Evolutionary conservation across 208 protist genomes (phyloP), one percentile per base, ranked within the genome.

Genomic region (Herpetomonas samuelpessoai): DNA sequence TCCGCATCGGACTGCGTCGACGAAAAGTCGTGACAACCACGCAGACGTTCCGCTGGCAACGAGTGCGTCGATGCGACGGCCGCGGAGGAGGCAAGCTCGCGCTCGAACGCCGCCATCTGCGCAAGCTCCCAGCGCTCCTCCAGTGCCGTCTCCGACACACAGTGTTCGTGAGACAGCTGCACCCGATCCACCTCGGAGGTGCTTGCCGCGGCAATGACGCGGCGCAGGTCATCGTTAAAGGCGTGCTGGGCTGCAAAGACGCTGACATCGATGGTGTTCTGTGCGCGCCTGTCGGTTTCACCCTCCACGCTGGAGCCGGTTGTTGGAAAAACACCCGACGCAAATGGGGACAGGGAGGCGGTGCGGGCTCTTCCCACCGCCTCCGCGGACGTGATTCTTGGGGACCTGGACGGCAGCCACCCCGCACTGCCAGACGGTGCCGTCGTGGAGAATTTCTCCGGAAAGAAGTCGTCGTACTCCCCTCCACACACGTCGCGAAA

Each of bases 311-410:
- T 16, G 10, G 10, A 41, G 35, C 35, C 35, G 35, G 35, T 41
- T 41, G 35, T 18, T 18, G 35, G 35, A 41, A 7, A 41, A 18
- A 16, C 10, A 41, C 35, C 35, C 35, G 6, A 57, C n/a, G 9
- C 35, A n/a, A n/a, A n/a, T n/a, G n/a, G n/a, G n/a, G n/a, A n/a
- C n/a, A n/a, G n/a, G n/a, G n/a, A n/a, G n/a, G n/a, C n/a, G n/a
- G n/a, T n/a, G n/a, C n/a, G n/a, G n/a, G n/a, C 51, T 16, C 28
- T 57, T n/a, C 24, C 51, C 51, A 14, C 21, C 51, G 28, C 51
- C 26, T 18, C 7, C 51, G 51, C 24, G 35, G n/a, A n/a, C n/a
- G n/a, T n/a, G n/a, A n/a, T 16, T 41, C 10, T 41, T 7, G 35
- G 7, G 35, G 10, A 18, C 35, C 7, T 18, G 16, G 16, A 18